A percentile compares a stretch with the other conserved stretches of the same genome.
Evolutionary conservation across 495 filamentous ascomycete species (phyloP).

Genomic region (Hypomontagnella submonticulosa): DNA sequence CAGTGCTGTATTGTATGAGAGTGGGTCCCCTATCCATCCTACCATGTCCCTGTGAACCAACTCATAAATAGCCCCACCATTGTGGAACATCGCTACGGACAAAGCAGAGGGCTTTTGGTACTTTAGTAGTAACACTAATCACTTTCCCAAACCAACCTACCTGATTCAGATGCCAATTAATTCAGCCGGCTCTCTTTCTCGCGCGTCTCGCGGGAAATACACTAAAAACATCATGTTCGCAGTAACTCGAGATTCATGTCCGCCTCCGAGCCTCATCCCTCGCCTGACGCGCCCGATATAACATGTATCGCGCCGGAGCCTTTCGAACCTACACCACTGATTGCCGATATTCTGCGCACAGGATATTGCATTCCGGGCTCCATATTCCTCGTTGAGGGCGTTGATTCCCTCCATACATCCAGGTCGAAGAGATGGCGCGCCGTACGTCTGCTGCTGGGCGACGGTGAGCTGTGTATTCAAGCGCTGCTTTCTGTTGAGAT

Average conservation of each 20-base stretch:
- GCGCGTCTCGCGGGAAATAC: conserved; percentile 22
- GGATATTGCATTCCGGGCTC: conserved; percentile 53
- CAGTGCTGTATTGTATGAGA: no score
- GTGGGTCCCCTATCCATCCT: no score
- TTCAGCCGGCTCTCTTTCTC: conserved; percentile 1
- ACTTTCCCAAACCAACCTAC: background rate
- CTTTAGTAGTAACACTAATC: conserved; percentile 5
- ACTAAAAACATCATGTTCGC: conserved; percentile 30
- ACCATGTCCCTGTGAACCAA: background rate
- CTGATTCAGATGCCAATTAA: conserved; percentile 30
- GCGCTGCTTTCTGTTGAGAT: conserved; percentile 52
- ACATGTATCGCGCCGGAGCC: conserved; percentile 46
- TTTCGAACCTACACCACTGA: conserved; percentile 48
- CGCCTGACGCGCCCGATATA: conserved; percentile 41
- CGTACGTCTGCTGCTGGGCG: conserved; percentile 53
- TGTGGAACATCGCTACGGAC: conserved; percentile 29
- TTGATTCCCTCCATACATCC: conserved; percentile 47
- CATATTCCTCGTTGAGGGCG: conserved; percentile 57
- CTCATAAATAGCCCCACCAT: conserved; percentile 13
- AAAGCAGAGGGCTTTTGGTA: no score
- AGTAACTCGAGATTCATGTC: conserved; percentile 37
- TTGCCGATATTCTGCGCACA: conserved; percentile 54
- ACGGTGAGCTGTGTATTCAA: conserved; percentile 59
- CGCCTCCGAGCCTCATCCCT: conserved; percentile 24
- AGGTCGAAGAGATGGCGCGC: conserved; percentile 43